phyloP scores from a whole-genome alignment of 2,329 filamentous ascomycete genomes.

The Ilyonectria mors-panacis region DNA sequence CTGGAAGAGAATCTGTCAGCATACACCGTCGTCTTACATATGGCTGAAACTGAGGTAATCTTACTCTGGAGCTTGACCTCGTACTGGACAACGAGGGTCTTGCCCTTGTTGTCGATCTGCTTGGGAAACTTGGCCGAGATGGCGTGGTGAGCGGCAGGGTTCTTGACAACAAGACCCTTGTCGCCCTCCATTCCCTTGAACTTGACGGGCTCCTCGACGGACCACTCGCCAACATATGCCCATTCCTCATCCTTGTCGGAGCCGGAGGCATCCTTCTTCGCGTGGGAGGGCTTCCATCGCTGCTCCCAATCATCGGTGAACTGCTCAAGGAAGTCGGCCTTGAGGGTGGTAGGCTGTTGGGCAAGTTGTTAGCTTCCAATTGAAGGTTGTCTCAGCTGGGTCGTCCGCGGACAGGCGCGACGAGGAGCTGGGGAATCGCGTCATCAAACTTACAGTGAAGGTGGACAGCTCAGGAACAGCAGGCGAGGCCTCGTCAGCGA shows the following conservation, averaged over 20 bases:
- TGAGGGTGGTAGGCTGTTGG: constrained; percentile 83
- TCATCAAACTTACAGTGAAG: constrained; percentile 81
- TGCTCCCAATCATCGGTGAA: constrained; percentile 97
- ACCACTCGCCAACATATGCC: constrained; percentile 97
- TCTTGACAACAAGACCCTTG: constrained; percentile 98
- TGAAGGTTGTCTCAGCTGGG: constrained; percentile 10
- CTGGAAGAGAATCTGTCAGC: constrained; percentile 64
- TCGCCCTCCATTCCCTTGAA: constrained; percentile 95
- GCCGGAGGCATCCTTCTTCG: constrained; percentile 90
- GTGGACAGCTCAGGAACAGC: constrained; percentile 78
- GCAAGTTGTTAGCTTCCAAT: constrained; percentile 46
- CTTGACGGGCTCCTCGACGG: constrained; percentile 92
- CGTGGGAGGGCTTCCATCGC: constrained; percentile 94
- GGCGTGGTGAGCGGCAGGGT: constrained; percentile 97
- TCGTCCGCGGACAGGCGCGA: constrained; percentile 3
- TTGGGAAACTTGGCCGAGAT: constrained; percentile 99
- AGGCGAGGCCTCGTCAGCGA: constrained; percentile 69
- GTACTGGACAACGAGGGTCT: constrained; percentile 97
- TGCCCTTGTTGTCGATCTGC: constrained; percentile 96
- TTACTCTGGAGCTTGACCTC: constrained; percentile 99
- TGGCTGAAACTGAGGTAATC: constrained; percentile 47
- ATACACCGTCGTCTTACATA: constrained; percentile 3
- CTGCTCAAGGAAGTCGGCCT: constrained; percentile 97
- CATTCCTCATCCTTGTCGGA: constrained; percentile 90
- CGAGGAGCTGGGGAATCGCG: background rate